A percentile compares a stretch with the other conserved stretches of the same genome.
These are phyloP conservation scores for Rhododendron simsii DNA, from an alignment of 148 eudicot genomes.

Conservation along the genomic window DNA sequence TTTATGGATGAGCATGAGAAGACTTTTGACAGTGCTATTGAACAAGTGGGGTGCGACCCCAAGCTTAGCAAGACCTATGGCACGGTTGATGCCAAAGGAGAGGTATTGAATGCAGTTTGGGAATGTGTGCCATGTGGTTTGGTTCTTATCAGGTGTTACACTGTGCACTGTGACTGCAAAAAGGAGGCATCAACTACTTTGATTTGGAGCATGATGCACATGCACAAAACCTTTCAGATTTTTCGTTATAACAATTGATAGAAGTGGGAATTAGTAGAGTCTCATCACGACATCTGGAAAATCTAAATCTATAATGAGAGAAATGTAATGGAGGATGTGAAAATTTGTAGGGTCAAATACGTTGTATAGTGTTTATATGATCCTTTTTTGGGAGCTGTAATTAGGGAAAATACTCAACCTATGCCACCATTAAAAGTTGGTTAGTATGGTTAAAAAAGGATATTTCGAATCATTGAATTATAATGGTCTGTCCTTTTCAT, in stretches of 20 bases:
- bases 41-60: neutral
- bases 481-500: neutral
- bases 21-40: neutral
- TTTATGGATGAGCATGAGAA: neutral
- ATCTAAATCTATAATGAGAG: neutral
- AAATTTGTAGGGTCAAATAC: neutral
- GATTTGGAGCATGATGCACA: too few relatives aligned
- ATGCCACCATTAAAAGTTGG: neutral
- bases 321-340: neutral
- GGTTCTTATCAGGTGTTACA: too few relatives aligned
- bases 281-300: neutral
- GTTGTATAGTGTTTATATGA: neutral
- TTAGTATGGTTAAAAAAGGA: neutral
- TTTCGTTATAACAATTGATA: neutral
- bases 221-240: too few relatives aligned
- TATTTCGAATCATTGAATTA: neutral
- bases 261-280: neutral
- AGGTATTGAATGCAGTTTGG: neutral
- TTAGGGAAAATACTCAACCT: neutral
- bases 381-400: neutral
- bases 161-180: too few relatives aligned
- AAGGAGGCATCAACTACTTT: too few relatives aligned
- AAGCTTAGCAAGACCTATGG: neutral
- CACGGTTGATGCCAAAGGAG: neutral
- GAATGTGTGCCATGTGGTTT: too few relatives aligned